Evolutionary conservation across 2,329 filamentous ascomycete genomes (phyloP).

Genomic region (Aspergillus sojae): DNA sequence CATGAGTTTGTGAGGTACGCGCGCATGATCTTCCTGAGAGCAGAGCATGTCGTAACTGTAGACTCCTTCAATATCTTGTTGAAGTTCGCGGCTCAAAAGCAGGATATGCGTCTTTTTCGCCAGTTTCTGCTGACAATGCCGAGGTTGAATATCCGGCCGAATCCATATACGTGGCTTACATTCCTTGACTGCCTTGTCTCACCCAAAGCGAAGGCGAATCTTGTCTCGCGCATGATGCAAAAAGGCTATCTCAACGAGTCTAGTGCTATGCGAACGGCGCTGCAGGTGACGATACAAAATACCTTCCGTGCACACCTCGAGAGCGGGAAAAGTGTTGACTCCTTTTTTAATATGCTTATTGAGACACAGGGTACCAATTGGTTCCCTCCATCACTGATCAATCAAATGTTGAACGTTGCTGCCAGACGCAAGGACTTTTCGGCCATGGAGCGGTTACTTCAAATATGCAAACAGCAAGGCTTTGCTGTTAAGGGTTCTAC

Average conservation of each 20-base stretch:
- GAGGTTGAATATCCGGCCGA: conserved; percentile 39
- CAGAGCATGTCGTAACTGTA: conserved; percentile 39
- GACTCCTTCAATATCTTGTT: conserved; percentile 52
- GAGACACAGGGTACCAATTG: conserved; percentile 38
- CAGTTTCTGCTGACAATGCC: conserved; percentile 44
- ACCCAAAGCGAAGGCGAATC: conserved; percentile 28
- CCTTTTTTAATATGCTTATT: conserved; percentile 44
- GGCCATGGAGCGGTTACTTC: conserved; percentile 33
- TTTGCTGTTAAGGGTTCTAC: conserved; percentile 31
- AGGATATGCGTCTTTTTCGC: conserved; percentile 44
- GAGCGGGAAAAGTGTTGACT: conserved; percentile 33
- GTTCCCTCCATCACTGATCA: conserved; percentile 39
- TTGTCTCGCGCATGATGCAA: conserved; percentile 36
- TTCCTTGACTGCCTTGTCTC: conserved; percentile 37
- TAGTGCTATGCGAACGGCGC: conserved; percentile 26
- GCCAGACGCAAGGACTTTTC: conserved; percentile 27
- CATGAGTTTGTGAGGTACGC: conserved; percentile 34
- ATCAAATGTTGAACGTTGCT: conserved; percentile 41
- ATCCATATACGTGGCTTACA: conserved; percentile 46
- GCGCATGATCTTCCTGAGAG: conserved; percentile 36
- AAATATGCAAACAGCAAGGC: conserved; percentile 32
- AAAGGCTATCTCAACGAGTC: conserved; percentile 33
- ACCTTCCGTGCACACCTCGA: conserved; percentile 37
- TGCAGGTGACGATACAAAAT: conserved; percentile 36
- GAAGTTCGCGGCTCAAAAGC: conserved; percentile 36